Percentiles rank a stretch among this genome's conserved stretches.
phyloP scores from a whole-genome alignment of 345 rosid species.

The sweet orange (Citrus sinensis) region DVS_A1.0 CM039163.1:51075001-51075500 shows the following conservation, averaged over 20 bases:
- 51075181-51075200: neutral
- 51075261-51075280: conserved; percentile 43
- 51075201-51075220: neutral
- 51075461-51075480: conserved; percentile 64
- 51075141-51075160: conserved; percentile 69
- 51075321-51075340: conserved; percentile 53
- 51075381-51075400: conserved; percentile 76
- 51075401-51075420: conserved; percentile 64
- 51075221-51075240: neutral
- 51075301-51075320: conserved; percentile 82
- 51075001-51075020: conserved; percentile 29
- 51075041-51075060: conserved; percentile 31
- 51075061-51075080: conserved; percentile 50
- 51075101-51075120: conserved; percentile 71
- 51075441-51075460: conserved; percentile 69
- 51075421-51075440: conserved; percentile 93
- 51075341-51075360: conserved; percentile 74
- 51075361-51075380: conserved; percentile 83
- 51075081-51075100: conserved; percentile 59
- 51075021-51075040: conserved; percentile 71
- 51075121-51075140: conserved; percentile 63
- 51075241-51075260: neutral
- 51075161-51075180: conserved; percentile 6
- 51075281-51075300: conserved; percentile 83
- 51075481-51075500: conserved; percentile 81